Conservation (phyloP, 345 rosid species). For the Gossypium anomalum region DNA sequence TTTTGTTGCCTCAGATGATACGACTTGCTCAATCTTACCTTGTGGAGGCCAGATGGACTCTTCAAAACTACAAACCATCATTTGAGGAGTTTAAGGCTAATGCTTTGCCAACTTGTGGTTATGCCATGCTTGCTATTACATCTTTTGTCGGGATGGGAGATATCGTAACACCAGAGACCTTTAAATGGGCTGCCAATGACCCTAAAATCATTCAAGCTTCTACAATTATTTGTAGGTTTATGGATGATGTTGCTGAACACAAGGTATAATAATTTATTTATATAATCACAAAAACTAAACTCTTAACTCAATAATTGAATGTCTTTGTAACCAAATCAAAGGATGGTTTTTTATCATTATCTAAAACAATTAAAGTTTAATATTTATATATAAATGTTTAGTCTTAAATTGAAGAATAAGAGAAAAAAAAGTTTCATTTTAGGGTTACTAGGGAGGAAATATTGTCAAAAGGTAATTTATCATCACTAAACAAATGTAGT, state of each 20-base stretch:
- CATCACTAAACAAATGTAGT: no score
- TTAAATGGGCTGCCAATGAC: constrained; percentile 16
- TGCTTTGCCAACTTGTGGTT: constrained; percentile 12
- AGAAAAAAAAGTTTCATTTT: no score
- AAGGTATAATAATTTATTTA: constrained; percentile 10
- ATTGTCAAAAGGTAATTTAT: no score
- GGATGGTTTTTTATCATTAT: no score
- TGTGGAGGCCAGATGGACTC: constrained; percentile 29
- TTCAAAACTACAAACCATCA: constrained; percentile 18
- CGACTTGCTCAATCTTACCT: constrained; percentile 18
- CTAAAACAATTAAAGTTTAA: no score
- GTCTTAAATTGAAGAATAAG: no score
- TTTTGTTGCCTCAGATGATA: constrained; percentile 23
- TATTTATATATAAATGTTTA: no score
- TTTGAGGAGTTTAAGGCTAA: constrained; percentile 31
- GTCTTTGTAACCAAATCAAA: not conserved
- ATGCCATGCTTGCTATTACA: constrained; percentile 11
- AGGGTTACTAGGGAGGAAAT: no score
- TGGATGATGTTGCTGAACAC: constrained; percentile 27
- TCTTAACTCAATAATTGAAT: not conserved
- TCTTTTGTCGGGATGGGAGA: constrained; percentile 29
- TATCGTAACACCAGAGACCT: constrained; percentile 14
- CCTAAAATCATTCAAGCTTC: constrained; percentile 25
- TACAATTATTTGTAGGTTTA: constrained; percentile 20
- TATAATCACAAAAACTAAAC: not conserved